Base-by-base conservation (phyloP, 225 moss, liverwort and hornwort species). In the Polytrichum formosum region DNA sequence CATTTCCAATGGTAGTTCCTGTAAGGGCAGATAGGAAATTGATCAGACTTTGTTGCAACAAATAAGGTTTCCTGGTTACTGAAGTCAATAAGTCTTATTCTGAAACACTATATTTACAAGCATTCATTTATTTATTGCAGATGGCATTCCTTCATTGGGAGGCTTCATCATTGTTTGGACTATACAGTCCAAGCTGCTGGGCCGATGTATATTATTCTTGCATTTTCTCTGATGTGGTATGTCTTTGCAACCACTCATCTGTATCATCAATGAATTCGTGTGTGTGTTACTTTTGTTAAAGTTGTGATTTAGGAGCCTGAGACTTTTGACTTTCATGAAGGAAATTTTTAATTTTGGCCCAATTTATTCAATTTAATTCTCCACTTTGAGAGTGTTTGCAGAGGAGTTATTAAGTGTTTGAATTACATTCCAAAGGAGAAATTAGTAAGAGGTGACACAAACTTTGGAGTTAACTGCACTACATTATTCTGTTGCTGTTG, bases 211-310 rank as follows among this genome's bases (percentile, higher is more conserved):
- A 80, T 94, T 68, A 29, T 90, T 27, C 88, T 94, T 79, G 93
- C 91, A 63, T 90, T 94, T 62, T 81, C 90, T 70, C 90, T 94
- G 31, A 86, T 94, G 75, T 88, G 93, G 93, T 94, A 86, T 67
- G 29, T 28, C 68, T 26, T 61, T 61, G 53, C 55, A 68, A 58
- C 71, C 68, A 29, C 25, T 28, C n/a, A 17, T 23, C 4, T 23
- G 5, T 23, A 26, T 26, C 26, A 23, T 23, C 26, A 20, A 23
- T 26, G 7, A 9, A 23, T 23, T 26, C 16, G 27, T 62, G 21
- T 56, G 56, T 18, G n/a, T 56, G 58, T 21, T 20, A 23, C 20
- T 58, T 22, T 22, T 58, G 1, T 58, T 58, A 21, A 21, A 19
- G 58, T 2, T 19, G 6, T 20, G 58, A 6, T 20, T 20, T 20